Evolutionary conservation across 2,329 filamentous ascomycete species (phyloP).

Genomic region (Ascochyta rabiei): DNA sequence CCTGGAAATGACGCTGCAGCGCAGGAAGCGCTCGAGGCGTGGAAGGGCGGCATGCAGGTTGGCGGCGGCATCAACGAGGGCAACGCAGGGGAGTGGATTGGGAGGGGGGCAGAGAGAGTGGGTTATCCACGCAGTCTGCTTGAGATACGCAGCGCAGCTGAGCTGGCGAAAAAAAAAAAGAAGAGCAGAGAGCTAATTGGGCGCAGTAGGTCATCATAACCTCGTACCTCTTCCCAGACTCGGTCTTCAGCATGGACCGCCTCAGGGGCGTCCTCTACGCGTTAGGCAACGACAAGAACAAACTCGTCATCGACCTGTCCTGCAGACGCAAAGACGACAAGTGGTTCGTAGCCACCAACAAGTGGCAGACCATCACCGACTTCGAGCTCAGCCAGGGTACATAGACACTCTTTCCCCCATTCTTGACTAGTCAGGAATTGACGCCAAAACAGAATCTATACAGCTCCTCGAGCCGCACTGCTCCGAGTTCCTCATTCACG

Average conservation of each 20-base stretch:
- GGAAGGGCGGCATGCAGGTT: constrained; percentile 83
- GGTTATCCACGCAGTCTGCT: constrained; percentile 26
- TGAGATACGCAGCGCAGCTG: too few relatives aligned
- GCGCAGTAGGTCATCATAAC: constrained; percentile 87
- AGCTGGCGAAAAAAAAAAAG: too few relatives aligned
- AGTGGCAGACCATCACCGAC: constrained; percentile 97
- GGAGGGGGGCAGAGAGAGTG: constrained; percentile 87
- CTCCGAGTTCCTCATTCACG: constrained; percentile 95
- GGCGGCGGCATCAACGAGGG: constrained; percentile 89
- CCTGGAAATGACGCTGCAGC: constrained; percentile 84
- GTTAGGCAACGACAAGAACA: constrained; percentile 74
- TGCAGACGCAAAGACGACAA: constrained; percentile 76
- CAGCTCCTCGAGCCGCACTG: constrained; percentile 84
- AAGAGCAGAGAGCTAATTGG: constrained; percentile 17
- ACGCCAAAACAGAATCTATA: constrained; percentile 71
- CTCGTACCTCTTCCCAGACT: constrained; percentile 88
- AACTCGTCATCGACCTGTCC: constrained; percentile 93
- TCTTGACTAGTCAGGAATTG: background rate
- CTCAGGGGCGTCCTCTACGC: constrained; percentile 75
- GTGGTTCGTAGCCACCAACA: constrained; percentile 99
- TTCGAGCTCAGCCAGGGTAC: constrained; percentile 89
- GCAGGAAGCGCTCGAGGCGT: constrained; percentile 74
- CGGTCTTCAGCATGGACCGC: constrained; percentile 77
- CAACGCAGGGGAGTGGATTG: constrained; percentile 87
- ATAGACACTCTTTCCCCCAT: constrained; percentile 8